Conservation (phyloP, 2,329 filamentous ascomycete genomes). For the Neophaeococcomyces mojaviensis region DNA sequence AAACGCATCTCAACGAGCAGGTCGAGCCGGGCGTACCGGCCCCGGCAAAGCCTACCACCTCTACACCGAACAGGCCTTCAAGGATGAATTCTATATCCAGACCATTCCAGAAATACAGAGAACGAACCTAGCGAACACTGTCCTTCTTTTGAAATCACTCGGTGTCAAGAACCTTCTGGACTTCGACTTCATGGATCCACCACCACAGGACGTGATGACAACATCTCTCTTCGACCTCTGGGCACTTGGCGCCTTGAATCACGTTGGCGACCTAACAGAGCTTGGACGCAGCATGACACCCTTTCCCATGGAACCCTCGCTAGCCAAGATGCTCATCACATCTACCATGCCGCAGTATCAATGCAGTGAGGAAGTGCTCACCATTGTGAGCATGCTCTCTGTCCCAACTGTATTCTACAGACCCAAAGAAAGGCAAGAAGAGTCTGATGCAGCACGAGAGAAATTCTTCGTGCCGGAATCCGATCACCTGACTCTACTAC, state of each 20-base stretch:
- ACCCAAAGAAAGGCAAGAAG: constrained; percentile 91
- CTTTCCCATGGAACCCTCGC: constrained; percentile 94
- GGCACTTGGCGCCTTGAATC: constrained; percentile 88
- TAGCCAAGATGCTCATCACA: constrained; percentile 91
- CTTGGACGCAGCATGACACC: constrained; percentile 90
- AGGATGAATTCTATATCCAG: constrained; percentile 91
- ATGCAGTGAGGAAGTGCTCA: constrained; percentile 96
- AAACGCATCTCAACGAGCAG: constrained; percentile 87
- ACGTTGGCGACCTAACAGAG: constrained; percentile 81
- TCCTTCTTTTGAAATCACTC: constrained; percentile 78
- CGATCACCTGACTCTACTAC: constrained; percentile 88
- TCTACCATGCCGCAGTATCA: constrained; percentile 65
- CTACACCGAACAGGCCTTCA: constrained; percentile 89
- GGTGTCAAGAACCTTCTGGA: constrained; percentile 88
- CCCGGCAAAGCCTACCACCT: constrained; percentile 92
- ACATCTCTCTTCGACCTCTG: constrained; percentile 96
- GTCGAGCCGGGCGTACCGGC: constrained; percentile 86
- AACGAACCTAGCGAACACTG: constrained; percentile 78
- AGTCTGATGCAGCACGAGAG: constrained; percentile 88
- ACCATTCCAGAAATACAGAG: constrained; percentile 97
- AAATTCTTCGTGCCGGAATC: constrained; percentile 99
- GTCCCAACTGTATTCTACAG: constrained; percentile 96
- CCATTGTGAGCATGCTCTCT: constrained; percentile 95
- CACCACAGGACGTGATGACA: constrained; percentile 93
- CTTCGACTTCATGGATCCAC: constrained; percentile 97